These are phyloP conservation scores for Neocucurbitaria cava DNA, from an alignment of 2,329 filamentous ascomycete genomes.

Conservation along the genomic window DNA sequence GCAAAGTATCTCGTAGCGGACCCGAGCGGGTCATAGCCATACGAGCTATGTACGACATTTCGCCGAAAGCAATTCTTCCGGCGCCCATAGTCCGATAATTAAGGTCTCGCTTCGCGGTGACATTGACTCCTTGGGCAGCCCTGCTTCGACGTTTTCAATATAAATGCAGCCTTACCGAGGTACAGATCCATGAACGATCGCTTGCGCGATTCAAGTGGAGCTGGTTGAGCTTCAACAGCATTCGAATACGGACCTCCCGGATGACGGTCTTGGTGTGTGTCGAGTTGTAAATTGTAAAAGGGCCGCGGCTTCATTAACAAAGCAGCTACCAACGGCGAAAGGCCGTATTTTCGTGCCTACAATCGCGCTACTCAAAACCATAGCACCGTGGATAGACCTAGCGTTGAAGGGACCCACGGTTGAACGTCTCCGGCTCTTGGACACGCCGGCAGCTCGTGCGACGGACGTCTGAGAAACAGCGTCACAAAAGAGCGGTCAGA, in stretches of 20 bases:
- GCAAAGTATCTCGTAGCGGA: conserved; percentile 11
- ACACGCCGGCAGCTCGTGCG: conserved; percentile 10
- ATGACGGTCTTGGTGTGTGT: neutral
- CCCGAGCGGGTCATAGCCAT: conserved; percentile 14
- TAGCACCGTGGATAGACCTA: conserved; percentile 13
- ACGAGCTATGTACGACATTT: conserved; percentile 15
- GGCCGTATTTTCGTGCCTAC: conserved; percentile 6
- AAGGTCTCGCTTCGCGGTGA: conserved; percentile 18
- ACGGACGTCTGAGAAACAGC: neutral
- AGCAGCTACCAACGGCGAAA: conserved; percentile 2
- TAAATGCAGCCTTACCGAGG: conserved; percentile 16
- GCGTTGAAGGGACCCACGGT: conserved; percentile 8
- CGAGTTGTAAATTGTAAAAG: conserved; percentile 7
- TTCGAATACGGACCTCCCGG: neutral
- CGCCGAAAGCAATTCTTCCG: conserved; percentile 27
- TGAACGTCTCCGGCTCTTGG: conserved; percentile 12
- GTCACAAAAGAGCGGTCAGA: conserved; percentile 16
- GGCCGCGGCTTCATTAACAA: conserved; percentile 11
- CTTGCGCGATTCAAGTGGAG: conserved; percentile 12
- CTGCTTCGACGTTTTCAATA: conserved; percentile 7
- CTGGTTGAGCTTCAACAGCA: conserved; percentile 6
- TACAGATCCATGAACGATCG: conserved; percentile 12
- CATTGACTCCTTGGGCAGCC: conserved; percentile 12
- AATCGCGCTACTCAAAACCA: conserved; percentile 7
- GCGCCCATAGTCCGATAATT: conserved; percentile 10